Evolutionary conservation across 257 asterid genomes (phyloP), one percentile per base, ranked within the genome.

Genomic region (Fraxinus excelsior): DNA sequence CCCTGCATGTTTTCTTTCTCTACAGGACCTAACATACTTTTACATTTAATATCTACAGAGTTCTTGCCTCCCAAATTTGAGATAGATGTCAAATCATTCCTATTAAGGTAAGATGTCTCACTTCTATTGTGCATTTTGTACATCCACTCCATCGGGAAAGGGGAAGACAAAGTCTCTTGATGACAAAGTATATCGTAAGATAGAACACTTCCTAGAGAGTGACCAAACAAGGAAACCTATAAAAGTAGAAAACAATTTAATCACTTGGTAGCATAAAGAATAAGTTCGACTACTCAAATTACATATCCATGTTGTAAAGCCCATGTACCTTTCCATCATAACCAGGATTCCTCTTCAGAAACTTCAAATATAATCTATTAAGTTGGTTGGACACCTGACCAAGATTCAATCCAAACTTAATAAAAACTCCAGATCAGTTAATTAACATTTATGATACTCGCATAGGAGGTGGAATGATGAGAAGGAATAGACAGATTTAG

Each of bases 101-200:
- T 71, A 51, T 32, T 23, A 62, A 81, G 76, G 75, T 53, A 68
- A 68, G 76, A 53, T 0, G 21, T 37, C 72, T 81, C 89, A 62
- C 72, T 76, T 81, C 70, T 75, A 65, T 79, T 74, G 21, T 82
- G 94, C 72, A 87, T 92, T 80, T 76, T 86, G 85, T 81, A 91
- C 96, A 93, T 78, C 88, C 88, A 85, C 82, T 91, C 98, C 96
- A 90, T 89, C 10, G 96, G 98, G 77, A 90, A 91, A 42, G 97
- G 92, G 26, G 98, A 91, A 71, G 76, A 80, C 75, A 93, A 80
- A 72, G 68, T 84, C 75, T 85, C 90, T 93, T 95, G 99, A 86
- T 95, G 99, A 84, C 99, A 95, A 74, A 95, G 94, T 84, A 95
- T 95, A 83, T 95, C 98, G 71, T 93, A 95, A 25, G 98, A 89